These are phyloP conservation scores for Parietichytrium sp. DNA, from an alignment of 108 stramenopile genomes.

Conservation along the genomic window DNA sequence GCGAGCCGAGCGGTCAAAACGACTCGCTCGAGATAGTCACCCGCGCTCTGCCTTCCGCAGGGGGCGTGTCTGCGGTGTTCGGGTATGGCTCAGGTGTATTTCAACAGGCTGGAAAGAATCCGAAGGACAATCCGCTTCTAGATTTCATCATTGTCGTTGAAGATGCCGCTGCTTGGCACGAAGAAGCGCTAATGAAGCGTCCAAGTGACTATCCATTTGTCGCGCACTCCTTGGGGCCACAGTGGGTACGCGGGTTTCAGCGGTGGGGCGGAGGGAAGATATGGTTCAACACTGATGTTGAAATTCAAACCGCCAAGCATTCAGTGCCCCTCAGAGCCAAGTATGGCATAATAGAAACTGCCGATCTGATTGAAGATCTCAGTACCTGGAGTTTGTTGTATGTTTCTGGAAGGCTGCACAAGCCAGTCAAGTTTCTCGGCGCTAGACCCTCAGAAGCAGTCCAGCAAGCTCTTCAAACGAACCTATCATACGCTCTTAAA, in stretches of 20 bases:
- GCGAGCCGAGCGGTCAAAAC: too few relatives aligned
- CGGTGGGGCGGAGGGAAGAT: not conserved
- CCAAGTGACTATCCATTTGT: not conserved
- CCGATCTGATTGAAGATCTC: not conserved
- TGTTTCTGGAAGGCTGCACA: not conserved
- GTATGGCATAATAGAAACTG: constrained; percentile 7
- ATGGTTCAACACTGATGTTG: constrained; percentile 23
- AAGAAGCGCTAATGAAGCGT: not conserved
- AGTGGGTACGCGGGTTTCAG: not conserved
- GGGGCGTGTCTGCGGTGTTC: not conserved
- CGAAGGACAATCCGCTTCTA: not conserved
- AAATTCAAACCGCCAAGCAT: too few relatives aligned
- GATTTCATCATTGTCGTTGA: constrained; percentile 20
- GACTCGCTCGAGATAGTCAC: too few relatives aligned
- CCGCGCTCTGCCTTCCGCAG: too few relatives aligned
- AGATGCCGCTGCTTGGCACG: constrained; percentile 7
- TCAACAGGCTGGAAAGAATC: not conserved
- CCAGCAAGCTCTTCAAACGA: not conserved
- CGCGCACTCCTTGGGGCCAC: not conserved
- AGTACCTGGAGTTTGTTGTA: not conserved
- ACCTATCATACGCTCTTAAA: not conserved
- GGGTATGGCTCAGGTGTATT: constrained; percentile 33
- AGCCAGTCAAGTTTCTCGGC: not conserved
- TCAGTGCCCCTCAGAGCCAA: not conserved
- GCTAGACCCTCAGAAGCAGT: not conserved